phyloP scores from a whole-genome alignment of 805 yeast species.

The Candida patagonica region DNA sequence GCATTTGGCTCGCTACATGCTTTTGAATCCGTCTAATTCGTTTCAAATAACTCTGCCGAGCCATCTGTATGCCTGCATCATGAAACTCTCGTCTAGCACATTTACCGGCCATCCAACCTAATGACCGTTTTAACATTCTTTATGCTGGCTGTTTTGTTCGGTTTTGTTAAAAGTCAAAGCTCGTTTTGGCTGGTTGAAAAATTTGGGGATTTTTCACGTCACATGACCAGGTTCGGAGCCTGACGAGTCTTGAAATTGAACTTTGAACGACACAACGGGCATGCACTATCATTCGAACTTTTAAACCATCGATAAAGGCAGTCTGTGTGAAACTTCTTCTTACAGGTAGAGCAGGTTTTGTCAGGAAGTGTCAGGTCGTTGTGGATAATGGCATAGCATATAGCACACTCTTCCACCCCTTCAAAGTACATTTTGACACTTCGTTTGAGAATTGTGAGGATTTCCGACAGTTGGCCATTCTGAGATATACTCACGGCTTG shows the following conservation, averaged over 20 bases:
- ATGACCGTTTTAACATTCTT: no score
- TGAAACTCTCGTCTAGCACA: not conserved
- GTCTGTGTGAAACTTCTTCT: constrained; percentile 89
- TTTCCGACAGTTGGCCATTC: constrained; percentile 45
- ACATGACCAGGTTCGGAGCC: constrained; percentile 1
- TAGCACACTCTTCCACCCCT: constrained; percentile 95
- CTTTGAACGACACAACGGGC: constrained; percentile 83
- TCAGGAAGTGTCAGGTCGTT: constrained; percentile 87
- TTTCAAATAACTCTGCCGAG: constrained; percentile 8
- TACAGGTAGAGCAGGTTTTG: constrained; percentile 81
- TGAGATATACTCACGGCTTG: constrained; percentile 66
- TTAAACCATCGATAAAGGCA: constrained; percentile 97
- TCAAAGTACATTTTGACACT: constrained; percentile 80
- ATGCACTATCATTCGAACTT: constrained; percentile 83
- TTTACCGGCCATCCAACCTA: no score
- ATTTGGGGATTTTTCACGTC: no score
- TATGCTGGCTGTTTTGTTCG: no score
- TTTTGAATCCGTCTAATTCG: constrained; percentile 18
- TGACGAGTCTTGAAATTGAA: constrained; percentile 28
- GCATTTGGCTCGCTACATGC: constrained; percentile 21
- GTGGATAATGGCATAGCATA: constrained; percentile 87
- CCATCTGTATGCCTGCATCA: not conserved
- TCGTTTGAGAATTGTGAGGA: constrained; percentile 57
- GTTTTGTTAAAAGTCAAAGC: no score
- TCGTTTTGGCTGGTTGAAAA: no score